These are phyloP conservation scores for Pythium phragmitis DNA, from an alignment of 352 stramenopile species.

Conservation along the genomic window DNA sequence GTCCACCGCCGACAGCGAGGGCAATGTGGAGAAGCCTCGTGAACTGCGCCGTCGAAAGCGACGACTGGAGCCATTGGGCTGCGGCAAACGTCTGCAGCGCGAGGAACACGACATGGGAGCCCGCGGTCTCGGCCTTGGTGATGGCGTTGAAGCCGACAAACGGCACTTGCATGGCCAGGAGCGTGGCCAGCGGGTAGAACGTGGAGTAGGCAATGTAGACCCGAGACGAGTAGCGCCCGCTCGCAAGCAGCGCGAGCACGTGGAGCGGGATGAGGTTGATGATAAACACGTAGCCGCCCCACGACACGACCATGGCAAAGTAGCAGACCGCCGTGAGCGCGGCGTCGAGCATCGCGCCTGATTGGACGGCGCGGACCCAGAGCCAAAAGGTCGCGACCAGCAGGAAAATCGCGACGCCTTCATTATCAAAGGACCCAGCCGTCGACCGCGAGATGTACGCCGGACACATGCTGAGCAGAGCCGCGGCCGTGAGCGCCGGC, in stretches of 20 bases:
- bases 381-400: slow-evolving; percentile 97
- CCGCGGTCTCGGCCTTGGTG: slow-evolving; percentile 70
- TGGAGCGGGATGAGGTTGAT: slow-evolving; percentile 98
- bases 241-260: slow-evolving; percentile 88
- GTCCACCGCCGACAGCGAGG: slow-evolving; percentile 32
- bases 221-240: slow-evolving; percentile 88
- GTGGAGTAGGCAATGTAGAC: slow-evolving; percentile 97
- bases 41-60: slow-evolving; percentile 51
- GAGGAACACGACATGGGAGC: slow-evolving; percentile 92
- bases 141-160: slow-evolving; percentile 98
- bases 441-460: slow-evolving; percentile 97
- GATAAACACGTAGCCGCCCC: slow-evolving; percentile 99
- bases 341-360: slow-evolving; percentile 74
- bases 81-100: slow-evolving; percentile 83
- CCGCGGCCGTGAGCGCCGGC: slow-evolving; percentile 86
- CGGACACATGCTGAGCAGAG: slow-evolving; percentile 95
- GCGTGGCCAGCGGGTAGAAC: slow-evolving; percentile 96
- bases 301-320: slow-evolving; percentile 96
- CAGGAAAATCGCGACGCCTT: slow-evolving; percentile 97
- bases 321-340: slow-evolving; percentile 85
- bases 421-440: slow-evolving; percentile 98
- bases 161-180: slow-evolving; percentile 96
- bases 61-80: slow-evolving; percentile 46
- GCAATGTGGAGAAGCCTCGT: slow-evolving; percentile 42
- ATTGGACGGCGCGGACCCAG: slow-evolving; percentile 89